phyloP scores from a whole-genome alignment of 2,329 filamentous ascomycete species.

The Penicillium sp. region DNA sequence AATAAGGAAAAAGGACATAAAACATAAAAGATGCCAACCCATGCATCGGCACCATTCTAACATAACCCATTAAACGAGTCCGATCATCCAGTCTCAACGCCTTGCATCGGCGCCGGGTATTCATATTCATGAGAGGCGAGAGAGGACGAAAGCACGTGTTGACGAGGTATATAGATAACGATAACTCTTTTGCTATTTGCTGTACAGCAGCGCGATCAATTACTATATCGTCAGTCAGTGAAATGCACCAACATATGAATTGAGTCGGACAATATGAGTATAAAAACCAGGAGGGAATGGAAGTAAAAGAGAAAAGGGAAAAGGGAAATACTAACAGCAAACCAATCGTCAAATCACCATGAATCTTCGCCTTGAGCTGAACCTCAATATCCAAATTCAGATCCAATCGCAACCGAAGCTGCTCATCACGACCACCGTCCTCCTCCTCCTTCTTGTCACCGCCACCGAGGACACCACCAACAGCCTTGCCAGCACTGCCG shows the following conservation, averaged over 20 bases:
- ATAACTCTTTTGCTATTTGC: constrained; percentile 6
- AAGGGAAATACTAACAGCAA: constrained; percentile 68
- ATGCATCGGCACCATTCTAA: constrained; percentile 19
- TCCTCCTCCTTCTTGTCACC: constrained; percentile 42
- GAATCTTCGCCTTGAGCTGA: constrained; percentile 78
- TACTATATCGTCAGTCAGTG: constrained; percentile 12
- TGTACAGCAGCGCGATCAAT: constrained; percentile 5
- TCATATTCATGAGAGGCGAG: neutral
- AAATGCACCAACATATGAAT: neutral
- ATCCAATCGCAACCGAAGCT: constrained; percentile 68
- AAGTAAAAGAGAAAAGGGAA: too few species aligned
- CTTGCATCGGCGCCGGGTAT: neutral
- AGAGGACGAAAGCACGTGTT: neutral
- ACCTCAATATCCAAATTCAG: constrained; percentile 80
- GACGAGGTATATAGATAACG: neutral
- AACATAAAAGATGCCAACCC: constrained; percentile 5
- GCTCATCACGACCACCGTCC: constrained; percentile 55
- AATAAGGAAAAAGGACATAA: neutral
- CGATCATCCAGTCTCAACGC: constrained; percentile 1
- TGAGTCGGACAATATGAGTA: neutral
- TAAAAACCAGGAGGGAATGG: too few species aligned
- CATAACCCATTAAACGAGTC: constrained; percentile 11
- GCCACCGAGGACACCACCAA: constrained; percentile 38
- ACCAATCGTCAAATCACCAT: constrained; percentile 75
- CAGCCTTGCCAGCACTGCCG: constrained; percentile 42